Base-by-base conservation (phyloP, 2,329 filamentous ascomycete genomes). In the Fusarium verrucosum region DNA sequence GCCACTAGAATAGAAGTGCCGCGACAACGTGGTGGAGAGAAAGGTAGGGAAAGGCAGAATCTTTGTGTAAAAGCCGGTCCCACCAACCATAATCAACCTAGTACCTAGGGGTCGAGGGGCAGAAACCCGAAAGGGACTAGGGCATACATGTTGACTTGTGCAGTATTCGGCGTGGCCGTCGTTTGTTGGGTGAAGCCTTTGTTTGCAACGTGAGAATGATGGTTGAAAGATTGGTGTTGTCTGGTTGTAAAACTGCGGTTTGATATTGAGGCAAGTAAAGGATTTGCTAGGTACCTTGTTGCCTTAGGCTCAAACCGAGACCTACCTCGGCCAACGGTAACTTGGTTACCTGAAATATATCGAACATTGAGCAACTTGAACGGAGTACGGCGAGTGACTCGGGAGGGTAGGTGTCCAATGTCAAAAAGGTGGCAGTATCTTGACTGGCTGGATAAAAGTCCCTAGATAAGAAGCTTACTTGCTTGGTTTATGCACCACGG, bases 21-120 rank as follows among this genome's bases (percentile, higher is more conserved):
- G 62, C 70, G 61, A 58, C 73, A 70, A 74, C 69, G 71, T 73
- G 68, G 62, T 66, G 59, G 58, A 64, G 59, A 56, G 52, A 62
- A 36, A 44, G 65, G 54, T 65, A 63, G 52, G 58, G 66, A 73
- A 70, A 70, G 62, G 68, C 50, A 70, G 69, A 51, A 47, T 42
- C 44, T 46, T 50, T 42, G 43, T 55, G 46, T 41, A 49, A 45
- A 55, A 62, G 56, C 54, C 56, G 62, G 58, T 52, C 58, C 64
- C 65, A 64, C 64, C 55, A 55, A 20, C 50, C 55, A 51, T 50
- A 25, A 65, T 44, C 40, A 61, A 37, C 47, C 37, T n/a, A n/a
- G 7, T 28, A 28, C 3, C 10, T 30, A 50, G 50, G 45, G 51
- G 33, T 36, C 40, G 30, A 60, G 37, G 43, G 47, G 47, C 33